Evolutionary conservation across 331 rosid species (phyloP).

Genomic region (Rosa hybrid): DNA sequence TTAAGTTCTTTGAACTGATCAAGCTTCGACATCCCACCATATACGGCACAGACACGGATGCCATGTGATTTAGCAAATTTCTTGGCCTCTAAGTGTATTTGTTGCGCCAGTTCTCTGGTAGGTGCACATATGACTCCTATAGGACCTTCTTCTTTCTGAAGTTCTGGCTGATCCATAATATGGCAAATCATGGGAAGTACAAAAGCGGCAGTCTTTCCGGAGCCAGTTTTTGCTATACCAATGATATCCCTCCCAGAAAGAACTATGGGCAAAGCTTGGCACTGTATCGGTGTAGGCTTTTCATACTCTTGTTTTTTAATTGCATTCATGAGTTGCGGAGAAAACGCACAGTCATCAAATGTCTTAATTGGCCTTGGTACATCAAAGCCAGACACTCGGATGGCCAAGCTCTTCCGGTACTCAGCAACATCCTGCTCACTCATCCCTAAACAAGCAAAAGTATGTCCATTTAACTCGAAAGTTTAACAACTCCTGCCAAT

Average conservation of each 20-base stretch:
- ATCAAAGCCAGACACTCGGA: conserved; percentile 86
- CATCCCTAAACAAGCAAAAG: conserved; percentile 51
- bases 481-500: background rate
- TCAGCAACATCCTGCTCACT: conserved; percentile 85
- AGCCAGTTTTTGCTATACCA: conserved; percentile 98
- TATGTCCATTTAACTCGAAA: background rate
- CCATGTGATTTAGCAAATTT: conserved; percentile 83
- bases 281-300: conserved; percentile 92
- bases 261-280: conserved; percentile 84
- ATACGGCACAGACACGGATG: conserved; percentile 82
- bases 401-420: conserved; percentile 78
- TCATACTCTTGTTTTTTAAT: conserved; percentile 87
- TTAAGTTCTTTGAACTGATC: conserved; percentile 96
- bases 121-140: conserved; percentile 98
- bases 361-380: conserved; percentile 82
- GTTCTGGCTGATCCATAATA: conserved; percentile 99
- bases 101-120: conserved; percentile 93
- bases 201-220: conserved; percentile 98
- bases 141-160: conserved; percentile 95
- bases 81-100: conserved; percentile 81
- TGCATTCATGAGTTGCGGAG: conserved; percentile 80
- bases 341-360: conserved; percentile 78
- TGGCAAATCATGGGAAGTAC: conserved; percentile 97
- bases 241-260: conserved; percentile 91
- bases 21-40: conserved; percentile 98